Base-by-base conservation (phyloP, 768 basidiomycete genomes). In the Lactarius trivialis region DNA sequence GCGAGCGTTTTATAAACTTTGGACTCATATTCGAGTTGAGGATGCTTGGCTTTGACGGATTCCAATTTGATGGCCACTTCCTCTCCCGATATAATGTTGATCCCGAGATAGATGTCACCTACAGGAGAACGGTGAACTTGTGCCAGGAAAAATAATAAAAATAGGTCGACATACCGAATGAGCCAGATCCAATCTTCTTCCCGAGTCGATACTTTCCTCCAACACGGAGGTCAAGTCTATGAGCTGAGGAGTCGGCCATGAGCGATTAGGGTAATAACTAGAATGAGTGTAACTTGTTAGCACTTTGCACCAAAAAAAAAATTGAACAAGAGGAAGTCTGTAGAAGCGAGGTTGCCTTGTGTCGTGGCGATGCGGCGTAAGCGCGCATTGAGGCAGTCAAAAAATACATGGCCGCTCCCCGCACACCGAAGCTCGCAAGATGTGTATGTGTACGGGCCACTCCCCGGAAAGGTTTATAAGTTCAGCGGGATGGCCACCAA, bases 11-110 rank as follows among this genome's bases (percentile, higher is more conserved):
- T 98, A 78, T 88, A 89, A 53, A 91, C 90, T 75, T 91, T 90
- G 68, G 88, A 89, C 77, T 99, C 96, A 73, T 99, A 99, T 75
- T 99, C 97, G 71, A 99, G 89, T 77, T 99, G 97, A n/a, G 97
- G 97, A 69, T 99, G 97, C 76, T 99, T 99, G 68, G 97, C 97
- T 77, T 99, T 99, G 75, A 98, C 93, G 2, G 96, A 98, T 77
- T 99, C 97, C 70, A 99, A 91, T 78, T 99, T 99, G 83, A 99
- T 99, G 73, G 94, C 97, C 64, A 98, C 96, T 74, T 98, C 97
- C 74, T 99, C 97, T 28, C 96, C 96, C 19, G 96, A 98, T 73
- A 98, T 98, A 79, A 99, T 98, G 82, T 98, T 99, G 76, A 97
- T 96, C 61, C 97, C 97, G 65, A 98, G 91, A 75, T 98, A 98